Evolutionary conservation across 192 early-diverging fungal species (phyloP), one percentile per base, ranked within the genome.

Genomic region (Helicostylum pulchrum): DNA sequence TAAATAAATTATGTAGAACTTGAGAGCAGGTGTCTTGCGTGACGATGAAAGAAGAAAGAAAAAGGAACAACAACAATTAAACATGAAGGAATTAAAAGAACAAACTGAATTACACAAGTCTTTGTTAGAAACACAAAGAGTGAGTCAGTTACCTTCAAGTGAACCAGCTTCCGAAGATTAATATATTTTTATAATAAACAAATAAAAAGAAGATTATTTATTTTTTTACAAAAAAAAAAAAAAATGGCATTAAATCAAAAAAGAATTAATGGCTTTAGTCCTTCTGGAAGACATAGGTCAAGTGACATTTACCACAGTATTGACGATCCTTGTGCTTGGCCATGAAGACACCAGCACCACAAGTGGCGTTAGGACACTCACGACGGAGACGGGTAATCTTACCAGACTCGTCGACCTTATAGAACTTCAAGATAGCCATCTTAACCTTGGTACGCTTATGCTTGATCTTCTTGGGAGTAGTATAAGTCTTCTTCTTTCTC

Each of bases 401-500:
- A 70, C 94, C 94, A 76, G 89, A 87, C 73, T 89, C 88, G 62
- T 99, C 97, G 57, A 99, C 95, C 90, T 99, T 95, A 89, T 97
- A 99, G 91, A 88, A 97, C 89, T 97, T 96, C 78, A 99, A 87
- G 70, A 97, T 92, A 39, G 95, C 92, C 72, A 99, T 84, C 87
- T 99, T 99, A 78, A 97, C 94, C 87, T 97, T 97, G 89, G 93
- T 94, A 78, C 88, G 85, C 92, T 97, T 97, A 88, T 99, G 95
- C 78, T 94, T 90, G 74, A 94, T 94, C 89, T 97, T 97, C 92
- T 99, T 97, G 82, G 97, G 97, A 64, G 97, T 99, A 71, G 95
- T 99, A 89, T 99, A 97, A 65, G 87, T 91, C 95, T 99, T 99
- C 94, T 99, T 99, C 90, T 97, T 99, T 70, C 93, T 87, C 91